Conservation (phyloP, 495 filamentous ascomycete species). For the Paragyromitra xinjiangensis region DNA sequence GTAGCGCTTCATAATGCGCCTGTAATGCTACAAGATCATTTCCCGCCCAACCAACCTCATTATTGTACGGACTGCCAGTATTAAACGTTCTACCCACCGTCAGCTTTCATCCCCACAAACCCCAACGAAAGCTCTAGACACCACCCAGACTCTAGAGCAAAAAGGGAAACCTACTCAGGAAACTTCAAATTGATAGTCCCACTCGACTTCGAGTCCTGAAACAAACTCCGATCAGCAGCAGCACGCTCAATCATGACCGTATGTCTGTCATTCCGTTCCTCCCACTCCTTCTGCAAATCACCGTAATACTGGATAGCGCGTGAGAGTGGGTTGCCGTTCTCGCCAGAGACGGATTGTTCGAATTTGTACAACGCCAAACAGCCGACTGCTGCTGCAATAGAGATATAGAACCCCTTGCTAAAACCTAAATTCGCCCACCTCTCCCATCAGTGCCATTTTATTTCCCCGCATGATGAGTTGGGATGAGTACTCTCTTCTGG, state of each 20-base stretch:
- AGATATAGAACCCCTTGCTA: slow-evolving; percentile 68
- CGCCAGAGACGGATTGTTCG: slow-evolving; percentile 63
- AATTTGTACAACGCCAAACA: slow-evolving; percentile 67
- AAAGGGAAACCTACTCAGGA: slow-evolving; percentile 69
- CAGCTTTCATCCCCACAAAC: not conserved
- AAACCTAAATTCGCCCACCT: slow-evolving; percentile 42
- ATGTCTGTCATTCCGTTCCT: slow-evolving; percentile 70
- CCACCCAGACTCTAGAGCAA: not conserved
- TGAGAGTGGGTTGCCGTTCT: slow-evolving; percentile 66
- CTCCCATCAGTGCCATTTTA: not conserved
- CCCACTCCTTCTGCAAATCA: slow-evolving; percentile 63
- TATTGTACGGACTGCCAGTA: slow-evolving; percentile 48
- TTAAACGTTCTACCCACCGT: slow-evolving; percentile 46
- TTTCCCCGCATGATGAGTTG: no score
- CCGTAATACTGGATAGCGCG: slow-evolving; percentile 68
- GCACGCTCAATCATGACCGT: slow-evolving; percentile 74
- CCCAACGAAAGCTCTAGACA: not conserved
- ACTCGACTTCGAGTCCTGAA: slow-evolving; percentile 64
- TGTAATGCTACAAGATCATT: slow-evolving; percentile 45
- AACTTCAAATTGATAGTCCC: slow-evolving; percentile 67
- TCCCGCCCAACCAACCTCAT: slow-evolving; percentile 48
- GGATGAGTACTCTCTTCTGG: slow-evolving; percentile 33
- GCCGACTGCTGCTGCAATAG: slow-evolving; percentile 68
- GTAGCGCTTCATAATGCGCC: slow-evolving; percentile 43
- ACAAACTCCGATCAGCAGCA: slow-evolving; percentile 72